phyloP scores from a whole-genome alignment of 2,329 filamentous ascomycete species.

The Neopestalotiopsis sp. region DNA sequence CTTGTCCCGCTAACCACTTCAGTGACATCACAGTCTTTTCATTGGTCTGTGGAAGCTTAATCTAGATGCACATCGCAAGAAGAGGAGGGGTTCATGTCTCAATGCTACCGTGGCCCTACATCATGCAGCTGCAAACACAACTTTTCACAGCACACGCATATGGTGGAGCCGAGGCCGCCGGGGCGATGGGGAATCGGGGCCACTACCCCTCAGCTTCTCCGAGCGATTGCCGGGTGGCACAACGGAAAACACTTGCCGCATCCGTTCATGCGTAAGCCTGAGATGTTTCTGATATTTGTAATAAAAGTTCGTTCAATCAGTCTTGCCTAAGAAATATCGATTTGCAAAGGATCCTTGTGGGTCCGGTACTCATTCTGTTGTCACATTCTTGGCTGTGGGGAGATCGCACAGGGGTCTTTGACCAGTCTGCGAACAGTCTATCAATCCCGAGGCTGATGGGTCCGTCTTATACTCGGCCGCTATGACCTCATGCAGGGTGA shows the following conservation, averaged over 20 bases:
- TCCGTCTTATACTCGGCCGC: too few species aligned
- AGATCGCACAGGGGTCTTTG: too few species aligned
- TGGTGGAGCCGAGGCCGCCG: background rate
- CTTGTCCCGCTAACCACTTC: background rate
- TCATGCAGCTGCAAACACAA: background rate
- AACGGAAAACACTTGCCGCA: slow-evolving; percentile 1
- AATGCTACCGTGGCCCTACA: background rate
- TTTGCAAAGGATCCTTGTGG: too few species aligned
- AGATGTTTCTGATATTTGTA: too few species aligned
- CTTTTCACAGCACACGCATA: background rate
- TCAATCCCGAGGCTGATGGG: too few species aligned
- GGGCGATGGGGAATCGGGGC: background rate
- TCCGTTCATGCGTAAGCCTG: background rate
- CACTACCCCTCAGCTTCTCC: background rate
- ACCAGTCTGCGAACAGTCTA: too few species aligned
- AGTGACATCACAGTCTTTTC: background rate
- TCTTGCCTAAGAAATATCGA: too few species aligned
- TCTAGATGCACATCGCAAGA: background rate
- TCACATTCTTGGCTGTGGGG: too few species aligned
- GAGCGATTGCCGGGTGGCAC: background rate
- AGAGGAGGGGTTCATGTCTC: background rate
- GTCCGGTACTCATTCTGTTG: too few species aligned
- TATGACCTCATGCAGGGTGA: too few species aligned
- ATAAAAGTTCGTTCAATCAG: too few species aligned
- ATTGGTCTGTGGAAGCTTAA: background rate